Evolutionary conservation across 1,284 basidiomycete species (phyloP), one percentile per base, ranked within the genome.

Genomic region (Naganishia cerealis): DNA sequence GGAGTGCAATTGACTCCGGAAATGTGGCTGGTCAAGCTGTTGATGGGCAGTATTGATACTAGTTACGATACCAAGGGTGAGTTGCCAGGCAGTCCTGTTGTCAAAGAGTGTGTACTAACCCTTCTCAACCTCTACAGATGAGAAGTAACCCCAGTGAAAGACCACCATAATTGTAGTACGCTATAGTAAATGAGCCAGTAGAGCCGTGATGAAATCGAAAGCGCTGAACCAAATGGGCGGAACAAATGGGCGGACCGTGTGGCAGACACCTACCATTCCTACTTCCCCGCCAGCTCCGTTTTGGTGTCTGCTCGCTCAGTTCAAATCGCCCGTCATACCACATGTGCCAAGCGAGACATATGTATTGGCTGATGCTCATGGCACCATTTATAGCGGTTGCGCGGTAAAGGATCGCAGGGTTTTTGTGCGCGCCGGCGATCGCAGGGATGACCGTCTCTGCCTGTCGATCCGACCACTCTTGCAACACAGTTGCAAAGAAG

Each of bases 21-120:
- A 59, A 71, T 78, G 66, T 82, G 80, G 79, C 68, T 82, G 16
- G 72, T 78, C 67, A 81, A 77, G 70, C 38, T 75, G 65, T 56
- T 73, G 57, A 61, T 69, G 63, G 65, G 59, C 9, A 43, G 57
- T 15, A 63, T 66, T 29, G 69, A 66, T 57, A 46, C 62, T 39
- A 67, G 62, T 26, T 72, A 72, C 67, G 71, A 72, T 59, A 74
- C 73, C 71, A 78, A 79, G 70, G 79, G 75, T 77, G 66, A 71
- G 75, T 72, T 21, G 33, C 21, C 21, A 13, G 7, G 8, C 15
- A 24, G 7, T 50, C 21, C 21, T 24, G 46, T 50, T 5, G 7
- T 50, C 15, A 13, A 21, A 0, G 46, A 50, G 21, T 24, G n/a
- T 1, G 43, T 2, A 24, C 46, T 50, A n/a, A 50, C 21, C 15